Percentiles rank a stretch among this genome's conserved stretches.
These are phyloP conservation scores for Xylaria longipes DNA, from an alignment of 495 filamentous ascomycete genomes.

Conservation along the genomic window DNA sequence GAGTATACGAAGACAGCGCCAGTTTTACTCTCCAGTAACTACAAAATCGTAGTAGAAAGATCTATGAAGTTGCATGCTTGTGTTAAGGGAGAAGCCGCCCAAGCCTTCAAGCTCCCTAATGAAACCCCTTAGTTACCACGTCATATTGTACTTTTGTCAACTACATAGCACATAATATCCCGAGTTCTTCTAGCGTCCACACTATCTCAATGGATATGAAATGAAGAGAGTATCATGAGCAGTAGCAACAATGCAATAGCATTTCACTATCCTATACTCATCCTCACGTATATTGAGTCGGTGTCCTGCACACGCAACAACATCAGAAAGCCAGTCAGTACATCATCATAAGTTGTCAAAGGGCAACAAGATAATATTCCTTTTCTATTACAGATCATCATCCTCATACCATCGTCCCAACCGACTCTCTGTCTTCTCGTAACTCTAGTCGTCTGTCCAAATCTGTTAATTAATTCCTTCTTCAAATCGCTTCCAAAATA, in stretches of 20 bases:
- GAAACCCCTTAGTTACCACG: not conserved
- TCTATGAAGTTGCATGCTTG: not conserved
- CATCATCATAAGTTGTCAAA: not conserved
- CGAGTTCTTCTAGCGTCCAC: not conserved
- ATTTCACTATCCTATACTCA: not conserved
- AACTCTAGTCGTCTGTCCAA: not conserved
- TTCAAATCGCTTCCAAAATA: not conserved
- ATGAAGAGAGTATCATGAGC: not conserved
- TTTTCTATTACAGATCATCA: not conserved
- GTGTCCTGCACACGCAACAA: not conserved
- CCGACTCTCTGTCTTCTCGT: not conserved
- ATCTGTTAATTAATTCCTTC: not conserved
- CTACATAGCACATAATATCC: not conserved
- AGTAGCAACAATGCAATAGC: not conserved
- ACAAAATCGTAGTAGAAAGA: not conserved
- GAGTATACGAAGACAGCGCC: not conserved
- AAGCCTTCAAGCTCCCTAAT: not conserved
- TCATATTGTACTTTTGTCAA: not conserved
- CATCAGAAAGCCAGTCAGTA: not conserved
- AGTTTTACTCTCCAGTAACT: not conserved
- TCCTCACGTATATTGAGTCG: not conserved
- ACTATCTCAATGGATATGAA: not conserved
- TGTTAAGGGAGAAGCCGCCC: not conserved
- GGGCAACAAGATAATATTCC: not conserved
- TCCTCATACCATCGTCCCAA: not conserved